These are phyloP conservation scores for Aureobasidium lini DNA, from an alignment of 2,329 filamentous ascomycete genomes.

Conservation along the genomic window DNA sequence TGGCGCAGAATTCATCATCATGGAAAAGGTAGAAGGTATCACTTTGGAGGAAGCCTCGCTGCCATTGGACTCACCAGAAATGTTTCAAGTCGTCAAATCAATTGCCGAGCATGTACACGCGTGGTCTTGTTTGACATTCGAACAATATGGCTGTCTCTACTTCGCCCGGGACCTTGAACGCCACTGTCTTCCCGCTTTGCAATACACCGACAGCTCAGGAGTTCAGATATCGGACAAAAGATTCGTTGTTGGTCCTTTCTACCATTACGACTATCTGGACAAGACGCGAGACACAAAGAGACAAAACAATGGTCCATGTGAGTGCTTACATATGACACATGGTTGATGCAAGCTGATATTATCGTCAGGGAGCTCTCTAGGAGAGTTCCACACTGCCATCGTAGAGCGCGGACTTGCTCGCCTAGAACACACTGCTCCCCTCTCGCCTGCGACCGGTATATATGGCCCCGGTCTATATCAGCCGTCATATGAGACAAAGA, in stretches of 20 bases:
- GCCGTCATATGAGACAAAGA: too few species aligned
- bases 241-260: neutral
- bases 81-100: slow-evolving; percentile 23
- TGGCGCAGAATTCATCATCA: slow-evolving; percentile 30
- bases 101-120: slow-evolving; percentile 23
- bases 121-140: slow-evolving; percentile 23
- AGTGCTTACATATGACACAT: too few species aligned
- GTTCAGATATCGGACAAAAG: neutral
- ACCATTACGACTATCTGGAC: too few species aligned
- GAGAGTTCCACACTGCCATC: too few species aligned
- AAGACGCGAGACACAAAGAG: too few species aligned
- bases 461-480: too few species aligned
- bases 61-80: slow-evolving; percentile 21
- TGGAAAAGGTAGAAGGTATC: slow-evolving; percentile 30
- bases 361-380: too few species aligned
- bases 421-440: too few species aligned
- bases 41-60: slow-evolving; percentile 27
- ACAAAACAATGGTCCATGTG: too few species aligned
- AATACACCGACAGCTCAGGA: neutral
- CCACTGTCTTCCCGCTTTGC: neutral
- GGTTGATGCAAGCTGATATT: too few species aligned
- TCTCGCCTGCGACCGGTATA: too few species aligned
- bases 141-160: slow-evolving; percentile 29
- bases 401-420: too few species aligned
- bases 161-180: neutral